Base-by-base conservation (phyloP, 495 filamentous ascomycete genomes). In the Daldinia concentrica region DNA sequence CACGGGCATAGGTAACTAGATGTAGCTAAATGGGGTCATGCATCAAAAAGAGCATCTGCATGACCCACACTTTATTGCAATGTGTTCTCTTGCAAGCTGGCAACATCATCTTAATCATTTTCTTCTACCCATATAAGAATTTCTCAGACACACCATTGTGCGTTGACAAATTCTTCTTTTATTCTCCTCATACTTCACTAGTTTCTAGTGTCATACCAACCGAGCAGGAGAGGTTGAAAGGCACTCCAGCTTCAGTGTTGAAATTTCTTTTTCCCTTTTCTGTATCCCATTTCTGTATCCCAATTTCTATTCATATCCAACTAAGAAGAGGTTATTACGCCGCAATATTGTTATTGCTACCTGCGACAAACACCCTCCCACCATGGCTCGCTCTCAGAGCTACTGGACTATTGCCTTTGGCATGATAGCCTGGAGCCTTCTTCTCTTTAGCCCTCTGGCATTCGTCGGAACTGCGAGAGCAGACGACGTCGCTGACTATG, bases 381-480 rank as follows among this genome's bases (percentile, higher is more conserved):
- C 71, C 75, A 88, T 88, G 86, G 85, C 86, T 78, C 81, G 83
- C 78, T 82, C 84, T 73, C 79, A 80, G 79, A 84, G 81, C 82
- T 82, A 80, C 81, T 79, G 84, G 80, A 75, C 85, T 69, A 76
- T 88, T 76, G 85, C 84, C 77, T 79, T 85, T 86, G 90, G 91
- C 73, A 89, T 93, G 75, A 79, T 94, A 76, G 86, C 93, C 80
- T 96, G 95, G 83, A 87, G 97, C 56, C 87, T 95, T 74, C 87
- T 94, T 69, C 85, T 97, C 52, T 90, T 97, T 73, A 88, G 92
- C 56, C 85, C 85, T 55, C 75, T 85, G 27, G 90, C 93, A 48
- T 89, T 98, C 67, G 85, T 96, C 62, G 86, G 88, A 74, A 86
- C 86, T 68, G 94, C 89, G 68, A 83, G 88, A 72, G 95, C 94